A percentile compares a stretch with the other conserved stretches of the same genome.
phyloP scores from a whole-genome alignment of 2,329 filamentous ascomycete species.

The Nannizzia gypsea region DNA sequence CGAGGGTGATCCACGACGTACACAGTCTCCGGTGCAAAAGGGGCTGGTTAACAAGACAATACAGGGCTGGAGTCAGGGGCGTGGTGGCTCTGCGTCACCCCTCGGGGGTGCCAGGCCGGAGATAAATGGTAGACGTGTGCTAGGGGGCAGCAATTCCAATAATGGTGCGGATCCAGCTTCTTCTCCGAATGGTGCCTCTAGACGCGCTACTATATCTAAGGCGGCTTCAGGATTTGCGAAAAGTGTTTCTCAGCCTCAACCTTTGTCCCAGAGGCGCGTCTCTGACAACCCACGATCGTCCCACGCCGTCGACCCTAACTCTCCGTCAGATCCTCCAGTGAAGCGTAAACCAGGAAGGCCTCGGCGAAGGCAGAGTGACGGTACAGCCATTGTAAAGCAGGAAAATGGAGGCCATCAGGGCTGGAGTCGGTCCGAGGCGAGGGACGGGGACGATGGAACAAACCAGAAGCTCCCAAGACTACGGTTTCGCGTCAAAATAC shows the following conservation, averaged over 20 bases:
- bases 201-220: neutral
- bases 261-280: constrained; percentile 1
- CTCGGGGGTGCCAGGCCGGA: constrained; percentile 21
- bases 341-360: neutral
- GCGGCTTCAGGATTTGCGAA: neutral
- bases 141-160: constrained; percentile 20
- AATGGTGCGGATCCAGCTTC: constrained; percentile 19
- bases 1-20: constrained; percentile 37
- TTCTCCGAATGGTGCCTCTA: constrained; percentile 5
- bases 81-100: neutral
- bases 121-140: constrained; percentile 21
- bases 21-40: constrained; percentile 29
- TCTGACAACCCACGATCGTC: neutral
- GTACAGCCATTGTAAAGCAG: neutral
- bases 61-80: constrained; percentile 16
- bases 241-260: neutral
- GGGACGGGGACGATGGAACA: constrained; percentile 8
- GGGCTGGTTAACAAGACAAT: constrained; percentile 23
- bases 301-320: neutral
- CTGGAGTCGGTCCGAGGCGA: constrained; percentile 9
- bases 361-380: neutral
- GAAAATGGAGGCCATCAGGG: neutral
- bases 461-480: constrained; percentile 24
- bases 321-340: neutral
- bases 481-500: constrained; percentile 42